Evolutionary conservation across 2,329 filamentous ascomycete genomes (phyloP).

Genomic region (Colletotrichum nymphaeae): DNA sequence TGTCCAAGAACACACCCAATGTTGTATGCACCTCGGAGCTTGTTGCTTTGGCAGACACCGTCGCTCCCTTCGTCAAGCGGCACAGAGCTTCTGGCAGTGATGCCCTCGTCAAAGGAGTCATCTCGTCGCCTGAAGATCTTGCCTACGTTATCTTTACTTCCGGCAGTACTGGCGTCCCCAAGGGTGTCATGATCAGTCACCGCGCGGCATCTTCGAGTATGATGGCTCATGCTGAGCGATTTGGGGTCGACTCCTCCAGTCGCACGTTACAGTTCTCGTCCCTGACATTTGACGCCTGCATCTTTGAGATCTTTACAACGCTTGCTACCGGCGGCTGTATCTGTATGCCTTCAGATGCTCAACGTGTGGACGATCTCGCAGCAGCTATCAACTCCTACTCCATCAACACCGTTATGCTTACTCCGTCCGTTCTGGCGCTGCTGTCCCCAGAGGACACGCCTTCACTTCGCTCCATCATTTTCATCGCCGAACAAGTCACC

Average conservation of each 20-base stretch:
- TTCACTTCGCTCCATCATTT: conserved; percentile 49
- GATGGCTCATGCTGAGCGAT: background rate
- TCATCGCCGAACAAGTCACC: conserved; percentile 41
- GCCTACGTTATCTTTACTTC: background rate
- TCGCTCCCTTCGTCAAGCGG: background rate
- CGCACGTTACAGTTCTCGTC: conserved; percentile 57
- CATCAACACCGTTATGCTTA: conserved; percentile 66
- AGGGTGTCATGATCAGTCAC: background rate
- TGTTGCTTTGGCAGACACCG: background rate
- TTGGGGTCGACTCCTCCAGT: conserved; percentile 35
- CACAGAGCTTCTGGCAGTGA: background rate
- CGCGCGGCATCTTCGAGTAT: background rate
- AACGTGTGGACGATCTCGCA: conserved; percentile 60
- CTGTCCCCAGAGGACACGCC: conserved; percentile 50
- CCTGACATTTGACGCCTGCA: conserved; percentile 64
- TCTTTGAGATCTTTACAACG: conserved; percentile 62
- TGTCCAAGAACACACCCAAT: background rate
- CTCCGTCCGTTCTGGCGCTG: conserved; percentile 64
- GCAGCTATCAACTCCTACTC: conserved; percentile 61
- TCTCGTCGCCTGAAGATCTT: background rate
- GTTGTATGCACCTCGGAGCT: background rate
- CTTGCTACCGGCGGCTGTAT: conserved; percentile 67
- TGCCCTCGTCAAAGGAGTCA: background rate
- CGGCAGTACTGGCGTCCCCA: background rate
- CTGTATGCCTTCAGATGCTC: conserved; percentile 64